Evolutionary conservation across 768 basidiomycete genomes (phyloP).

Genomic region (Rhodosporidiobolus sp.): DNA sequence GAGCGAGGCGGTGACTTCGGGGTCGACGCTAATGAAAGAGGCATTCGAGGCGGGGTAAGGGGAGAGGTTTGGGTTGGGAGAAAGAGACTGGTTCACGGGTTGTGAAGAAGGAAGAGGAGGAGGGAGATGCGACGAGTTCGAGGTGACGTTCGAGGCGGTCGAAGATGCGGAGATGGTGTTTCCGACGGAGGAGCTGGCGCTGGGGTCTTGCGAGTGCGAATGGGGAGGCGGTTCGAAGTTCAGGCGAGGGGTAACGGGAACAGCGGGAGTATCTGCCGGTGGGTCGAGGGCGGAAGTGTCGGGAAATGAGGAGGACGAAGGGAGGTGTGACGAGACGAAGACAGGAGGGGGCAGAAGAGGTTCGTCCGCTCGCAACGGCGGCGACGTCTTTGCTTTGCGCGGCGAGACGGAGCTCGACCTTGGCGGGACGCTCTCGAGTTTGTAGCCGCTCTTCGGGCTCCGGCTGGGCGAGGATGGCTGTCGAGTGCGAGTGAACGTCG

Average conservation of each 20-base stretch:
- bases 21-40: conserved; percentile 23
- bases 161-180: conserved; percentile 29
- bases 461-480: background rate
- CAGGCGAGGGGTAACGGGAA: too few relatives aligned
- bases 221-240: too few relatives aligned
- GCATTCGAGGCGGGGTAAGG: conserved; percentile 13
- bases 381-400: too few relatives aligned
- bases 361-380: background rate
- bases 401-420: background rate
- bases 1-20: conserved; percentile 56
- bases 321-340: background rate
- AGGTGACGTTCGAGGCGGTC: conserved; percentile 20
- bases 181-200: background rate
- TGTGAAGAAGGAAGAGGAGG: too few relatives aligned
- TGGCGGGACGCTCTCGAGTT: background rate
- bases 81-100: too few relatives aligned
- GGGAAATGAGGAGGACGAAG: too few relatives aligned
- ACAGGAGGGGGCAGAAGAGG: background rate
- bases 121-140: conserved; percentile 29
- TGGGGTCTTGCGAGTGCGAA: background rate
- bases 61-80: background rate
- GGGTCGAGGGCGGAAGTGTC: too few relatives aligned
- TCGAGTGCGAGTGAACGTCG: background rate
- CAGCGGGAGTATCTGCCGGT: too few relatives aligned
- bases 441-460: background rate